These are phyloP conservation scores for Nannochloropsis oceanica DNA, from an alignment of 108 stramenopile genomes.

Conservation along the genomic window DNA sequence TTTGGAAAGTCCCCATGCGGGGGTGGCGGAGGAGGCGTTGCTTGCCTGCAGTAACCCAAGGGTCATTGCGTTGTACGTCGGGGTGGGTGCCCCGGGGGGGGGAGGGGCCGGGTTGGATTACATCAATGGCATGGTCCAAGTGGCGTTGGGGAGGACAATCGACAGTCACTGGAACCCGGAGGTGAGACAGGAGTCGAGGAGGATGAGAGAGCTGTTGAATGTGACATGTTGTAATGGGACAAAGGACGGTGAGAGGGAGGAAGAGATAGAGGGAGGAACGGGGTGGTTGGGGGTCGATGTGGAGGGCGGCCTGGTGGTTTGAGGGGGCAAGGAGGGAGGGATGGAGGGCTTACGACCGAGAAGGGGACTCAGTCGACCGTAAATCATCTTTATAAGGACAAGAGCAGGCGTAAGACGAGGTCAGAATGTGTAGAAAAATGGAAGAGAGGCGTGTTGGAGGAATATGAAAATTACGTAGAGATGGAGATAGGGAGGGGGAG, in stretches of 20 bases:
- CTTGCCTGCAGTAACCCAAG: background rate
- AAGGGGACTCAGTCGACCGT: no score
- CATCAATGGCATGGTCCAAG: background rate
- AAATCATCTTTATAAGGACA: no score
- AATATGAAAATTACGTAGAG: background rate
- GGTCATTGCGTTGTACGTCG: background rate
- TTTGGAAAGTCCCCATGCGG: background rate
- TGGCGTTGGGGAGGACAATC: background rate
- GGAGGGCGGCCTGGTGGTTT: no score
- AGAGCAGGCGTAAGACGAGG: no score
- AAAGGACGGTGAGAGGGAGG: no score
- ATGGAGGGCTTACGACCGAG: no score
- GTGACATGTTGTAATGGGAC: background rate
- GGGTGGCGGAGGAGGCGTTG: background rate
- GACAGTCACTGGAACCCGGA: background rate
- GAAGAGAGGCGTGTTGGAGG: background rate
- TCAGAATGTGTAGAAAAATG: no score
- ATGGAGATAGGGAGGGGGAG: no score
- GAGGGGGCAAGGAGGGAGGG: no score
- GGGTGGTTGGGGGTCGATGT: no score
- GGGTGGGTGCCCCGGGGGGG: background rate
- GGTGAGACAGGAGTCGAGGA: background rate
- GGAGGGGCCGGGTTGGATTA: background rate
- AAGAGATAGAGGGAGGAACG: no score
- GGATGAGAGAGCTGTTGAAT: background rate